Base-by-base conservation (phyloP, 768 basidiomycete genomes). In the Agaricus sinodeliciosus region DNA sequence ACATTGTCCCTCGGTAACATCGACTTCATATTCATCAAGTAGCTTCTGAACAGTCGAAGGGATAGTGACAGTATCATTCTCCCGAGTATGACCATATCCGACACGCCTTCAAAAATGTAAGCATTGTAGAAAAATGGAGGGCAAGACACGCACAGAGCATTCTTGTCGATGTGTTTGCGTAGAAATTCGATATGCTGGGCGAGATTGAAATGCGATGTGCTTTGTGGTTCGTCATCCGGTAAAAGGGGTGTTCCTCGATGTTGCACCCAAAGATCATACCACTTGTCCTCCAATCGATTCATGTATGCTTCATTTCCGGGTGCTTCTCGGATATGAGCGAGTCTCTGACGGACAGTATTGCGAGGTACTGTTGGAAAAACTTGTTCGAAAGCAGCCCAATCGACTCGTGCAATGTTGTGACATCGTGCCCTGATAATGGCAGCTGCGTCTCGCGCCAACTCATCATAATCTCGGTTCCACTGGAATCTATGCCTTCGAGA, bases 401-500 rank as follows among this genome's bases (percentile, higher is more conserved):
- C 85, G 47, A 88, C 72, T 52, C 81, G 77, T 31, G 78, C 69
- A 13, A 74, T 65, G 54, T 70, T 63, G 36, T 87, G 78, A 61
- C 86, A 87, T 13, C 94, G 85, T 34, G 85, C 86, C 59, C 80
- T 80, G 54, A 97, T 80, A 57, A 98, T 84, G 9, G 81, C 86
- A 43, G 82, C 84, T 0, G 86, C 85, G 62, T 98, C 95, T 49
- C 87, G 80, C 22, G 87, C 85, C 36, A 94, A 77, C 55, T 98
- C 95, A 51, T 97, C 93, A 51, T 85, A 91, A 46, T 94, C 90
- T 37, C 77, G 68, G 50, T 80, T 90, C 93, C 92, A 98, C 44
- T 81, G 80, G 63, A 92, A 91, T 50, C 85, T 76, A 44, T 82
- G 78, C 15, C 88, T 77, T 48, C 85, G 74, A 42, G 61, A 58